Percentiles rank a stretch among this genome's conserved stretches.
phyloP scores from a whole-genome alignment of 2,329 filamentous ascomycete species.

The Coniochaeta prunicola region DNA sequence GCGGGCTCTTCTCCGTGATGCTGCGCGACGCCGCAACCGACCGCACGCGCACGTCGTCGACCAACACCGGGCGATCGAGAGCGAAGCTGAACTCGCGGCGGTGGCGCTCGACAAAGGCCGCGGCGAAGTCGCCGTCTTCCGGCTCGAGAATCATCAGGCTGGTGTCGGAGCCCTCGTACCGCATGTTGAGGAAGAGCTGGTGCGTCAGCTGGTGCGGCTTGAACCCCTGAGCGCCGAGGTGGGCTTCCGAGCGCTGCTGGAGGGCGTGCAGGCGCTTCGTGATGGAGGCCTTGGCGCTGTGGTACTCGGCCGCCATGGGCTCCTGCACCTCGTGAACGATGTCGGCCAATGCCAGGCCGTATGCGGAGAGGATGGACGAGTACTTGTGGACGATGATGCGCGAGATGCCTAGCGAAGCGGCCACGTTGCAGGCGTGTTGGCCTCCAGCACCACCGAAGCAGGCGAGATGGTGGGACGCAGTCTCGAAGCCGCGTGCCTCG shows the following conservation, averaged over 20 bases:
- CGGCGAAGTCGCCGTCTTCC: slow-evolving; percentile 56
- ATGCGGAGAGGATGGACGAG: slow-evolving; percentile 23
- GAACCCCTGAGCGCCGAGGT: slow-evolving; percentile 19
- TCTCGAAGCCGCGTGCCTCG: slow-evolving; percentile 39
- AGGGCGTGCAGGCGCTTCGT: slow-evolving; percentile 7
- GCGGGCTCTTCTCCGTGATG: slow-evolving; percentile 56
- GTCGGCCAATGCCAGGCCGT: slow-evolving; percentile 29
- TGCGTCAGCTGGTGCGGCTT: slow-evolving; percentile 18
- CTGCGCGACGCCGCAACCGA: slow-evolving; percentile 64
- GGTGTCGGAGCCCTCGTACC: slow-evolving; percentile 35
- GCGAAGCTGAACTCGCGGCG: slow-evolving; percentile 68
- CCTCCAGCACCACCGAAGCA: slow-evolving; percentile 4
- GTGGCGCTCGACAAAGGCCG: slow-evolving; percentile 61
- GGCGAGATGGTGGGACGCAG: slow-evolving; percentile 10
- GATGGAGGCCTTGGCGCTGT: slow-evolving; percentile 7
- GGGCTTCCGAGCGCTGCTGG: slow-evolving; percentile 2
- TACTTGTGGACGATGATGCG: slow-evolving; percentile 25
- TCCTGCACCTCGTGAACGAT: slow-evolving; percentile 25
- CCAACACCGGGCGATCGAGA: slow-evolving; percentile 60
- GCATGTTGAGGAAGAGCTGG: slow-evolving; percentile 32
- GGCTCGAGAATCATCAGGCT: slow-evolving; percentile 26
- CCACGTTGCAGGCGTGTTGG: slow-evolving; percentile 32
- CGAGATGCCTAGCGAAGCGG: slow-evolving; percentile 23
- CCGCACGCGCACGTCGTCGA: slow-evolving; percentile 64
- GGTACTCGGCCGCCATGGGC: slow-evolving; percentile 14